These are phyloP conservation scores for Fusarium vanettenii DNA, from an alignment of 2,329 filamentous ascomycete species.

Conservation along the genomic window DNA sequence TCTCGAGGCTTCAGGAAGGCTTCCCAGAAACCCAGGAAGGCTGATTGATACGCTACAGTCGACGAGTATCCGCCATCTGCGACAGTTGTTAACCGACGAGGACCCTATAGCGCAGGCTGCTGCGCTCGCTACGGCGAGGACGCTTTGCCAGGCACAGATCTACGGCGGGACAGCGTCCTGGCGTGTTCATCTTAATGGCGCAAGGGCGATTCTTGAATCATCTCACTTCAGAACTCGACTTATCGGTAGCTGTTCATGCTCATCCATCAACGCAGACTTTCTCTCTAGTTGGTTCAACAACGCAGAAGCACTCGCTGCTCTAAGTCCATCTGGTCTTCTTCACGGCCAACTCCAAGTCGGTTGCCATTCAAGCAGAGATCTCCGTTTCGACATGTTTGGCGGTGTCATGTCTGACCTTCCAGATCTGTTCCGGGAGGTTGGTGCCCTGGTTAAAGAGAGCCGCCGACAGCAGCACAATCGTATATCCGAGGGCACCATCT, in stretches of 20 bases:
- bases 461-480: neutral
- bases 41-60: constrained; percentile 19
- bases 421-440: constrained; percentile 18
- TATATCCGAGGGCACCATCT: neutral
- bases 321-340: constrained; percentile 15
- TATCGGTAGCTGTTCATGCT: rapidly evolving
- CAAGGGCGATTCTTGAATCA: constrained; percentile 17
- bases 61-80: constrained; percentile 13
- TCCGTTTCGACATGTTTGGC: constrained; percentile 22
- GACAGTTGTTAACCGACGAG: neutral
- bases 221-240: neutral
- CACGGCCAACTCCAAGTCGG: neutral
- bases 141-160: constrained; percentile 29
- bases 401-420: constrained; percentile 32
- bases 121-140: constrained; percentile 24
- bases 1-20: neutral
- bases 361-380: neutral
- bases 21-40: neutral
- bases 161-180: constrained; percentile 24
- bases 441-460: neutral
- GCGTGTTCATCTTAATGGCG: constrained; percentile 24
- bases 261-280: neutral
- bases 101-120: constrained; percentile 9
- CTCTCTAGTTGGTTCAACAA: constrained; percentile 33
- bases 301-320: constrained; percentile 24